A percentile compares a stretch with the other conserved stretches of the same genome.
These are phyloP conservation scores for Schoenoplectus tabernaemontani DNA, from an alignment of 202 grass and related monocot species.

Conservation along the genomic window DNA sequence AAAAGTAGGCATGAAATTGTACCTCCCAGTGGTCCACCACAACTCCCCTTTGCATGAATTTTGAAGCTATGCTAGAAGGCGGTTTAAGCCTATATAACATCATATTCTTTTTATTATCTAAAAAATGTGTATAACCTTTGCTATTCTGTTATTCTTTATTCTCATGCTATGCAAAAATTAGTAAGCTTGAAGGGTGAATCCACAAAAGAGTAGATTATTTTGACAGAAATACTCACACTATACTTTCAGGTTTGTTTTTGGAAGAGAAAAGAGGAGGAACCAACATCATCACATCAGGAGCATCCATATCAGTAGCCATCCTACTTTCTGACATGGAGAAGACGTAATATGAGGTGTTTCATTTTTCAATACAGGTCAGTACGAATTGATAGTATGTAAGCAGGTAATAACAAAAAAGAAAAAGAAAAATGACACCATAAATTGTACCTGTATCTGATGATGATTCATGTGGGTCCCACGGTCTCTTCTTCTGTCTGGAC, in stretches of 20 bases:
- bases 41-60: slow-evolving; percentile 64
- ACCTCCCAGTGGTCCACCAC: slow-evolving; percentile 73
- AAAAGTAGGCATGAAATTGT: slow-evolving; percentile 13
- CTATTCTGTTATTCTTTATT: not conserved
- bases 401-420: not conserved
- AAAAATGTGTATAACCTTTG: not conserved
- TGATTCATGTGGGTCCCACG: slow-evolving; percentile 14
- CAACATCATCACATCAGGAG: slow-evolving; percentile 72
- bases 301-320: slow-evolving; percentile 38
- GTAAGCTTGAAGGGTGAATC: not conserved
- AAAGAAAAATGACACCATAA: not conserved
- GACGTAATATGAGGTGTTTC: not conserved
- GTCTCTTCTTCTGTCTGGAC: slow-evolving; percentile 48
- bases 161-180: not conserved
- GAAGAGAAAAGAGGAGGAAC: slow-evolving; percentile 66
- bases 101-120: slow-evolving; percentile 9
- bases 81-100: slow-evolving; percentile 56
- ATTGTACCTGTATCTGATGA: slow-evolving; percentile 25
- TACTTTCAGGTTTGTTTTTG: slow-evolving; percentile 75
- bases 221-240: slow-evolving; percentile 53
- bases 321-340: slow-evolving; percentile 33
- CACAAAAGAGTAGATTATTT: not conserved
- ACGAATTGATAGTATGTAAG: not conserved
- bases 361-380: not conserved
- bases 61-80: slow-evolving; percentile 58